A percentile compares a stretch with the other conserved stretches of the same genome.
phyloP scores from a whole-genome alignment of 306 rosid species.

The Sicyos baderoa region DNA sequence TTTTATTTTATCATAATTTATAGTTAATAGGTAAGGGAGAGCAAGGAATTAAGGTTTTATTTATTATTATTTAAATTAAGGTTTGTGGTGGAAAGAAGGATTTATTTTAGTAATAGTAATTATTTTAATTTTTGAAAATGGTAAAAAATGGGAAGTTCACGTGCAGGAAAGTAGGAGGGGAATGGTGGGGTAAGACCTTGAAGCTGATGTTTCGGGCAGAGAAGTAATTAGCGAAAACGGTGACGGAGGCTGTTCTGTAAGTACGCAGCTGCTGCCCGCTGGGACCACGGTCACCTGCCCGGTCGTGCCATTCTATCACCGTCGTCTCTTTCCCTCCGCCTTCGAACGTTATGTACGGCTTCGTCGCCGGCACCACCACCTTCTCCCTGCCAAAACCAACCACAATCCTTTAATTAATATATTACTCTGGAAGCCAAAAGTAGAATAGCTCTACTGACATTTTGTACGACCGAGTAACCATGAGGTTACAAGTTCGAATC shows the following conservation, averaged over 20 bases:
- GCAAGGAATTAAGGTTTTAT: too few relatives aligned
- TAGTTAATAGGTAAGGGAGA: too few relatives aligned
- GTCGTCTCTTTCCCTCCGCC: slow-evolving; percentile 72
- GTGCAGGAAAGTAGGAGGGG: not conserved
- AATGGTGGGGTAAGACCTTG: slow-evolving; percentile 34
- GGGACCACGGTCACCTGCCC: slow-evolving; percentile 78
- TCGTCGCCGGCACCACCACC: slow-evolving; percentile 70
- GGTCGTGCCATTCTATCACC: slow-evolving; percentile 85
- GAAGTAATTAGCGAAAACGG: slow-evolving; percentile 65
- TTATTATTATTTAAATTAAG: too few relatives aligned
- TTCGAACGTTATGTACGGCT: slow-evolving; percentile 72
- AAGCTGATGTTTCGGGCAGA: slow-evolving; percentile 79
- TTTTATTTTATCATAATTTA: too few relatives aligned
- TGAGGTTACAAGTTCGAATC: too few relatives aligned
- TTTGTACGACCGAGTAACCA: too few relatives aligned
- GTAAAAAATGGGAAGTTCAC: not conserved
- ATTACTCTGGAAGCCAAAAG: too few relatives aligned
- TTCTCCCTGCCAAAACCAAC: slow-evolving; percentile 45
- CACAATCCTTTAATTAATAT: too few relatives aligned
- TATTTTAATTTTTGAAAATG: too few relatives aligned
- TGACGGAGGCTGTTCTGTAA: slow-evolving; percentile 80
- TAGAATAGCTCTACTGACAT: too few relatives aligned
- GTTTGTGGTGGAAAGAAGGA: too few relatives aligned
- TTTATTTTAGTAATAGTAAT: too few relatives aligned
- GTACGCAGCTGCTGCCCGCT: slow-evolving; percentile 80